Evolutionary conservation across 768 basidiomycete species (phyloP), one percentile per base, ranked within the genome.

Genomic region (Hygrocybe coccinea): DNA sequence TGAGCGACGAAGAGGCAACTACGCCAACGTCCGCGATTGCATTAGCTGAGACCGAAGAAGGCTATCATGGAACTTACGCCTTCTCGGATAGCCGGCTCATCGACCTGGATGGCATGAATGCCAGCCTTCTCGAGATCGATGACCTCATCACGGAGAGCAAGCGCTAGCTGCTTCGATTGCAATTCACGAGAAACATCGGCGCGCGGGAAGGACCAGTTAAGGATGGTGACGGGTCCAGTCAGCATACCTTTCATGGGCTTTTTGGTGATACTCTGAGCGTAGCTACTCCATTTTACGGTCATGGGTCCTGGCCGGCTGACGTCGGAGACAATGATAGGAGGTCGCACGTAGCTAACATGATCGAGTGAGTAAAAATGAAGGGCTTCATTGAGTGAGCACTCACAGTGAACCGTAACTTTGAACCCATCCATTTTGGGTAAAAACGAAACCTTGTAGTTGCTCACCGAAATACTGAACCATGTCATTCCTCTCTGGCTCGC

Each of bases 401-500:
- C 60, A 87, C 85, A 95, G 94, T 66, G 95, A 97, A 58, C 97
- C 97, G 75, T 99, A 99, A 72, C 91, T 94, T 78, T 99, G 97
- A 36, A 99, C 97, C 97, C 97, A 99, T 50, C 84, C 97, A 63
- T 97, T 93, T 76, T 95, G 91, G 59, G 97, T 98, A 78, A 99
- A 99, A 72, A 90, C 91, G 69, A 99, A 97, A 62, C 97, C 97
- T 50, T 82, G 76, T 60, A 99, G 80, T 69, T 85, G 89, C 74
- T 99, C 97, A 62, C 97, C 97, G 64, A 98, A 99, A 85, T 99
- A 99, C 77, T 98, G 95, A 60, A 97, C 95, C 95, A 98, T 98
- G 82, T 97, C 95, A 72, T 97, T 97, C 66, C 95, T 85, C 79
- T 99, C 95, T 52, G 95, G 90, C 74, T 99, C 97, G 67, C 97